Evolutionary conservation across 2,329 filamentous ascomycete species (phyloP), one percentile per base, ranked within the genome.

Genomic region (Colletotrichum euphorbiae): DNA sequence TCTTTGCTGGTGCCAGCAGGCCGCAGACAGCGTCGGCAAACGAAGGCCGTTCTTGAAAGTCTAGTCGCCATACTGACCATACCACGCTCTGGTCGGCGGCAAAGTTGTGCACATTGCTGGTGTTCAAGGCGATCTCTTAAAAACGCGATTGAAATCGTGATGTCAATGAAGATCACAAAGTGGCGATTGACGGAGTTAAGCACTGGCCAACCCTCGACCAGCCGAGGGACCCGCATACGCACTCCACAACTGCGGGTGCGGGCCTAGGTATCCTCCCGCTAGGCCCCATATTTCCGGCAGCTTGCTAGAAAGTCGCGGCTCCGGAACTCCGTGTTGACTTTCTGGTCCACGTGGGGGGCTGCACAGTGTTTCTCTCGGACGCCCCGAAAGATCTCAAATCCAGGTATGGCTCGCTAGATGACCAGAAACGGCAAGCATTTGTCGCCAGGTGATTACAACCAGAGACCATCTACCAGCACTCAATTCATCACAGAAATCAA

Each of bases 111-210:
- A 4, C 66, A 69, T 69, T 24, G 48, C 36, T 38, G 40, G 11
- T 11, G 7, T 5, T 13, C 24, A 5, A 11, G 3, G 28, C 6
- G 4, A 33, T 11, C n/a, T 33, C 13, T 28, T 17, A 19, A 9
- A 15, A 24, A 3, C 40, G 55, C 48, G n/a, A 45, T 13, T 21
- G 38, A 11, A 43, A 28, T 66, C 46, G 66, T 69, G 66, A 69
- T 69, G 61, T 69, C 61, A 66, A 66, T 42, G 66, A 69, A 54
- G 36, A 55, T 17, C 48, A 60, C 33, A 60, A 54, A 58, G 65
- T 64, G 65, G 65, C 65, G 19, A 67, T 58, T 58, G 65, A 48
- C 65, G 65, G 65, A 54, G 17, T 64, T 67, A 64, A 67, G 65
- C 60, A 58, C 65, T 38, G 60, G n/a, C 60, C 65, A 67, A 52